Conservation (phyloP, 169 alveolate species). For the Cyclospora cayetanensis region DNA sequence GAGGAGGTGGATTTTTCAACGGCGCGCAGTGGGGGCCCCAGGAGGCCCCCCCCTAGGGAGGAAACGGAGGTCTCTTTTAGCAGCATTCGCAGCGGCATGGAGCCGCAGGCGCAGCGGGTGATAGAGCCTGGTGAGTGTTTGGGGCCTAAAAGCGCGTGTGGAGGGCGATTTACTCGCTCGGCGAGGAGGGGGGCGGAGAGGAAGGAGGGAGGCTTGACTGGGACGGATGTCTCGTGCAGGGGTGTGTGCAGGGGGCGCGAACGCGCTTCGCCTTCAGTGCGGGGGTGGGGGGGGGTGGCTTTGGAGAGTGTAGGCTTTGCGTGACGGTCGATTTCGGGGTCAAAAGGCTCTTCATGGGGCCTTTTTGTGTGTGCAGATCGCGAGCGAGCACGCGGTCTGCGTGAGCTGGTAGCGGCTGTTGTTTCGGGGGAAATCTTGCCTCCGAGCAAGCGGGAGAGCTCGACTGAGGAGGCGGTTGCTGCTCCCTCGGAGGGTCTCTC, state of each 20-base stretch:
- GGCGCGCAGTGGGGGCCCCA: not conserved
- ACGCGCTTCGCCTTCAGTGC: no score
- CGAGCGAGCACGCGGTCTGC: not conserved
- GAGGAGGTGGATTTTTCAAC: not conserved
- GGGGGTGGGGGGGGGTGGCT: no score
- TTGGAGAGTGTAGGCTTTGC: no score
- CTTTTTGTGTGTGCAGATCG: no score
- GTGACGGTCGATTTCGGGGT: no score
- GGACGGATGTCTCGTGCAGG: no score
- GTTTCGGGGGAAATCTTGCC: not conserved
- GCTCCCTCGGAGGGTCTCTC: not conserved
- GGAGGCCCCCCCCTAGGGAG: not conserved
- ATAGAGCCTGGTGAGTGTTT: not conserved
- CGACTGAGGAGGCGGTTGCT: not conserved
- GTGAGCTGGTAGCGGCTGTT: not conserved
- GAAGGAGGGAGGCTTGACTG: no score
- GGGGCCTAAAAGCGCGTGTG: no score
- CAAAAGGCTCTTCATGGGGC: no score
- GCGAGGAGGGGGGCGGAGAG: no score
- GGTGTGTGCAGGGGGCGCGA: no score
- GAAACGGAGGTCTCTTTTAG: not conserved
- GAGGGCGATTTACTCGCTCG: no score
- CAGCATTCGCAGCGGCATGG: not conserved
- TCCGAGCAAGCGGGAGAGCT: not conserved
- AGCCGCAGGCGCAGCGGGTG: not conserved